phyloP scores from a whole-genome alignment of 257 asterid genomes.

The Mitragyna speciosa region DNA sequence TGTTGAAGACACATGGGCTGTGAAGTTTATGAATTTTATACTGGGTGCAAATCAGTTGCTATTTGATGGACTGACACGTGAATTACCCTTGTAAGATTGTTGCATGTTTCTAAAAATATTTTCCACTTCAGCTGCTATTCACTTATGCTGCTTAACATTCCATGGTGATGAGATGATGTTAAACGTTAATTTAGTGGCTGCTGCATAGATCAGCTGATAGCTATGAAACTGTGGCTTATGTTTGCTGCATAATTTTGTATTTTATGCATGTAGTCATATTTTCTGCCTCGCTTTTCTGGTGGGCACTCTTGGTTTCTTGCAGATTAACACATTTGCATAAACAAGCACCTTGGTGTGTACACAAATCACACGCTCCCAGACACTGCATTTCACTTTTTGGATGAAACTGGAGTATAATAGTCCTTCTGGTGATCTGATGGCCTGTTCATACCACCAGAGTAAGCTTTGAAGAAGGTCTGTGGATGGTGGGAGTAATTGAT shows the following conservation, averaged over 20 bases:
- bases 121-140: background rate
- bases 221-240: background rate
- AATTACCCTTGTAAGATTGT: slow-evolving; percentile 78
- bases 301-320: background rate
- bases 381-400: background rate
- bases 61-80: slow-evolving; percentile 86
- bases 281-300: background rate
- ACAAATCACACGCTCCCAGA: background rate
- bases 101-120: background rate
- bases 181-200: background rate
- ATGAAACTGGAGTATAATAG: background rate
- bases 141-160: background rate
- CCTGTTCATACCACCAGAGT: slow-evolving; percentile 50
- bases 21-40: slow-evolving; percentile 67
- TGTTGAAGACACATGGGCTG: slow-evolving; percentile 78
- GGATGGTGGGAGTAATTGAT: slow-evolving; percentile 91
- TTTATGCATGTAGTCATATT: background rate
- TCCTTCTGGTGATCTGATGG: slow-evolving; percentile 18
- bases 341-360: background rate
- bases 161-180: background rate
- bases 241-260: background rate
- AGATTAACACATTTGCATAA: background rate
- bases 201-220: background rate
- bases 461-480: slow-evolving; percentile 74
- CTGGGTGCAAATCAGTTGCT: slow-evolving; percentile 71